Percentiles rank a stretch among this genome's conserved stretches.
Evolutionary conservation across 2,329 filamentous ascomycete species (phyloP).

Genomic region (Fusarium sp.): DNA sequence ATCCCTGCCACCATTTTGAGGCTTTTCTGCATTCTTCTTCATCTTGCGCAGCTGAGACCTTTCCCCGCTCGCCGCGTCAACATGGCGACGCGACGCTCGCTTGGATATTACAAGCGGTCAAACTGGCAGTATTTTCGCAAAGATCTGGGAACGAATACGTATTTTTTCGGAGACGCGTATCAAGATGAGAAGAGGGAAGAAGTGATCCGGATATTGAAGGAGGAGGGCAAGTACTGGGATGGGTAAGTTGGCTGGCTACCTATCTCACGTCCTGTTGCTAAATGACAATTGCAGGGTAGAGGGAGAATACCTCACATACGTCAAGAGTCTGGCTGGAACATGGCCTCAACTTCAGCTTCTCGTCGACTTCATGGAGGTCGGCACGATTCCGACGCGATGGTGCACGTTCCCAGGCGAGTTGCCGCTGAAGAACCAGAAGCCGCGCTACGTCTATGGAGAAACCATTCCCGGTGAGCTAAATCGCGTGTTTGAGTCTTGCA

Average conservation of each 20-base stretch:
- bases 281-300: not conserved
- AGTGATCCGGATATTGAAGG: not conserved
- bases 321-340: not conserved
- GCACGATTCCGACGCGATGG: constrained; percentile 1
- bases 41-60: not conserved
- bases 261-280: not conserved
- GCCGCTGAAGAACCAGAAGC: not conserved
- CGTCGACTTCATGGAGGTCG: constrained; percentile 1
- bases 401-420: not conserved
- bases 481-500: fast-evolving
- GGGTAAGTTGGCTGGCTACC: not conserved
- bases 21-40: not conserved
- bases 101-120: not conserved
- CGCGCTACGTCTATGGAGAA: not conserved
- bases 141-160: not conserved
- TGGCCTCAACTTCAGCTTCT: constrained; percentile 5
- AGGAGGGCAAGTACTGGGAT: not conserved
- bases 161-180: not conserved
- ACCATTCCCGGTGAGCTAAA: not conserved
- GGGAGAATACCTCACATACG: not conserved
- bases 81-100: not conserved
- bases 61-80: not conserved
- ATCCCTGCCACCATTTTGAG: not conserved
- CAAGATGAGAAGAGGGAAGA: not conserved
- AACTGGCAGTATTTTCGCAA: not conserved